phyloP scores from a whole-genome alignment of 257 asterid genomes.

The Rhazya stricta region DNA sequence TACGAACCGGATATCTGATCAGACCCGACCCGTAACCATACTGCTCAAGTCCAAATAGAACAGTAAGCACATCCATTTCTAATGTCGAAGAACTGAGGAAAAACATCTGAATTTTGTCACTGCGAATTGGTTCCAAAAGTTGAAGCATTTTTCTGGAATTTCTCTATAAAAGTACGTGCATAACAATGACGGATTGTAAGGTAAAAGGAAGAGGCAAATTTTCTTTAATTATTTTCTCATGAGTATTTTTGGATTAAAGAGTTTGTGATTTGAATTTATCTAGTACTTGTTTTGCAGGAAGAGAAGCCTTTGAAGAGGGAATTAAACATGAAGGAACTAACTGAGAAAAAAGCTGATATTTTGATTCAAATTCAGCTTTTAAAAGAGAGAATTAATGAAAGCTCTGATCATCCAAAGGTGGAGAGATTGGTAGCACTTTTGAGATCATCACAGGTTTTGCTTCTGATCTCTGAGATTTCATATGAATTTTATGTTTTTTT shows the following conservation, averaged over 20 bases:
- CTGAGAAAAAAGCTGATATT: constrained; percentile 23
- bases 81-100: too few species aligned
- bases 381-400: constrained; percentile 24
- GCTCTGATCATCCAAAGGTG: constrained; percentile 19
- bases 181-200: background rate
- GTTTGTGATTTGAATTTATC: background rate
- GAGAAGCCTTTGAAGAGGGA: background rate
- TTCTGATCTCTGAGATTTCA: background rate
- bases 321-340: background rate
- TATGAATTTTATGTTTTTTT: background rate
- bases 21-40: too few species aligned
- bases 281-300: background rate
- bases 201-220: background rate
- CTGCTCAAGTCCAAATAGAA: too few species aligned
- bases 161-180: too few species aligned
- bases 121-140: too few species aligned
- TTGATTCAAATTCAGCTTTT: constrained; percentile 33
- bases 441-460: constrained; percentile 40
- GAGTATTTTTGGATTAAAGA: background rate
- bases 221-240: background rate
- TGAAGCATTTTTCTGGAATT: too few species aligned
- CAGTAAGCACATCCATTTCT: too few species aligned
- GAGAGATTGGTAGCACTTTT: constrained; percentile 36
- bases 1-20: too few species aligned
- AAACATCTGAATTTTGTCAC: too few species aligned